Conservation (phyloP, 805 yeast genomes). For the Candida easanensis region DNA sequence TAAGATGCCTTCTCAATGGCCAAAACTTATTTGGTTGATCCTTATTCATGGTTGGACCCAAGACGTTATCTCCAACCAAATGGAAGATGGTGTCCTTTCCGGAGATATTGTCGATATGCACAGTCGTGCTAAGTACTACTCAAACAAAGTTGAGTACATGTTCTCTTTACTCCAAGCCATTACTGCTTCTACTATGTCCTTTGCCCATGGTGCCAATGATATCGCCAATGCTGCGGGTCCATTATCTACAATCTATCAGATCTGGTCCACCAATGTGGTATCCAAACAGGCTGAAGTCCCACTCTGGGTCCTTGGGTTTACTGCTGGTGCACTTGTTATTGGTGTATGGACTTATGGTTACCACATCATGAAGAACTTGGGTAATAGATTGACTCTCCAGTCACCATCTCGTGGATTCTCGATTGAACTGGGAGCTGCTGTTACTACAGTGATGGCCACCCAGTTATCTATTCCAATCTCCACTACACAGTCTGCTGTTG, state of each 20-base stretch:
- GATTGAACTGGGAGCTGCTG: slow-evolving; percentile 75
- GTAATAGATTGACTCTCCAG: slow-evolving; percentile 71
- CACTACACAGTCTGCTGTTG: slow-evolving; percentile 77
- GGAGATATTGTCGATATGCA: slow-evolving; percentile 51
- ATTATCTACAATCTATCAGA: slow-evolving; percentile 57
- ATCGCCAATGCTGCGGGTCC: slow-evolving; percentile 80
- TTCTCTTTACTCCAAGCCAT: slow-evolving; percentile 67
- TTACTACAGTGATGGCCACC: slow-evolving; percentile 73
- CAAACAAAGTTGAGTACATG: slow-evolving; percentile 65
- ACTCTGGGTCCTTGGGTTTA: slow-evolving; percentile 65
- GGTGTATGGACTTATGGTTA: slow-evolving; percentile 75
- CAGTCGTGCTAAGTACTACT: slow-evolving; percentile 59
- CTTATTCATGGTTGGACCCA: slow-evolving; percentile 59
- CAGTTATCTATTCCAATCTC: slow-evolving; percentile 70
- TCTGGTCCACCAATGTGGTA: slow-evolving; percentile 54
- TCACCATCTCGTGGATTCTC: slow-evolving; percentile 78
- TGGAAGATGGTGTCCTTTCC: slow-evolving; percentile 38
- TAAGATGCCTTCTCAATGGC: slow-evolving; percentile 55
- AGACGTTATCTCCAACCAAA: slow-evolving; percentile 56
- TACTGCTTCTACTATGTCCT: slow-evolving; percentile 77
- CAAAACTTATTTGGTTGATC: slow-evolving; percentile 44
- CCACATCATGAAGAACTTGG: slow-evolving; percentile 65
- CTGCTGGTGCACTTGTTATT: slow-evolving; percentile 63
- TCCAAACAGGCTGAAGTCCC: slow-evolving; percentile 55
- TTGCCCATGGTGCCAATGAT: slow-evolving; percentile 82